phyloP scores from a whole-genome alignment of 2,329 filamentous ascomycete genomes.

The Trichophyton simii region DNA sequence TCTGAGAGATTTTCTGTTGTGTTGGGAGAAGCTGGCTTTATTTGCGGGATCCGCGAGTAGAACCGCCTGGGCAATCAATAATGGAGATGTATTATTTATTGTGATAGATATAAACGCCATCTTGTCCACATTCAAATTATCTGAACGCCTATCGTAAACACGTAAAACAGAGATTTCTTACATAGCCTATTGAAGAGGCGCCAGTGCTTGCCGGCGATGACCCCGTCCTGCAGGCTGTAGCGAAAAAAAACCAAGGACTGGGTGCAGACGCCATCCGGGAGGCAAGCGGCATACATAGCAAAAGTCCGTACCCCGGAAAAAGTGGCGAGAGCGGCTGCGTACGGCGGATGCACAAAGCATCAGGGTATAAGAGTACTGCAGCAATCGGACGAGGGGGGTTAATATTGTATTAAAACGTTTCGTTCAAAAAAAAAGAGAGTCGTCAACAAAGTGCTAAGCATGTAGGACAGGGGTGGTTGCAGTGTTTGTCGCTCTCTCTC shows the following conservation, averaged over 20 bases:
- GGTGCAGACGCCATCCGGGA: not conserved
- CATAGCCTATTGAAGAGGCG: not conserved
- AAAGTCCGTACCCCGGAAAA: not conserved
- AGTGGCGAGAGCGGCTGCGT: not conserved
- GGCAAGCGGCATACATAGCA: not conserved
- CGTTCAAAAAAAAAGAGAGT: not conserved
- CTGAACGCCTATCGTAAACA: not conserved
- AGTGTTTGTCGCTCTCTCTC: not conserved
- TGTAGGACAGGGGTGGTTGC: not conserved
- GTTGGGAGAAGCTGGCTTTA: not conserved
- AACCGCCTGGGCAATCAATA: too few species aligned
- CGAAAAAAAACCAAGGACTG: not conserved
- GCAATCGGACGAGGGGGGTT: not conserved
- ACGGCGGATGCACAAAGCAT: not conserved
- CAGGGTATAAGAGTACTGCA: not conserved
- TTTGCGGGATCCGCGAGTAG: too few species aligned
- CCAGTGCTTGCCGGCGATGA: not conserved
- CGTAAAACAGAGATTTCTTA: not conserved
- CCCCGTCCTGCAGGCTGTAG: too few species aligned
- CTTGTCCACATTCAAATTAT: not conserved
- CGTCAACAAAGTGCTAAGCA: not conserved
- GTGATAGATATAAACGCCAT: not conserved
- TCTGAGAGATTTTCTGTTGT: not conserved
- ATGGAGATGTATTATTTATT: not conserved
- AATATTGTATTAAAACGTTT: not conserved